Evolutionary conservation across 2,329 filamentous ascomycete genomes (phyloP).

Genomic region (Domatiomyces globalis): DNA sequence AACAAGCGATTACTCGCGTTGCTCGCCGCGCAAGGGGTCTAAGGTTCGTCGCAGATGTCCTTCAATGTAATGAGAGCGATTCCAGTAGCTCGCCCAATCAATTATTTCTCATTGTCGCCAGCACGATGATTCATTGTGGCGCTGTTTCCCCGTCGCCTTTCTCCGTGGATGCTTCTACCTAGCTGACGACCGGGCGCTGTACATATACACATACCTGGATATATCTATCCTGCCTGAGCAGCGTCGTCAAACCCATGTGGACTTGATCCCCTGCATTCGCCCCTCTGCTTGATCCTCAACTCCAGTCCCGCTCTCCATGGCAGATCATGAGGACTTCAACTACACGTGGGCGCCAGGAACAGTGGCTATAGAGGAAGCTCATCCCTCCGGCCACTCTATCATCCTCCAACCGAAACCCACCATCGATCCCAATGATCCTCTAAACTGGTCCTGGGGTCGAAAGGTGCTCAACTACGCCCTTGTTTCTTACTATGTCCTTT

Average conservation of each 20-base stretch:
- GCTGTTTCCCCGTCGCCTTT: background rate
- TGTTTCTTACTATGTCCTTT: constrained; percentile 19
- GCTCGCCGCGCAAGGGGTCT: no score
- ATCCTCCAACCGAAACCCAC: constrained; percentile 19
- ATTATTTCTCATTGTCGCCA: background rate
- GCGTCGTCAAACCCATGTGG: no score
- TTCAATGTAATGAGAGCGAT: no score
- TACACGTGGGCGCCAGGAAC: constrained; percentile 3
- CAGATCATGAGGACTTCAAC: background rate
- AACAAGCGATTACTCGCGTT: no score
- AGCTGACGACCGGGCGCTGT: background rate
- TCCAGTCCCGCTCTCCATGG: background rate
- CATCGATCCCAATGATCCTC: constrained; percentile 17
- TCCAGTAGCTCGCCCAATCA: no score
- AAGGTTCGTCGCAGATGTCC: no score
- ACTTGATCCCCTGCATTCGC: no score
- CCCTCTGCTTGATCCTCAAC: background rate
- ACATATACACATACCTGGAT: background rate
- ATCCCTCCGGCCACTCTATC: constrained; percentile 1
- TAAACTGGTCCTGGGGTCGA: constrained; percentile 19
- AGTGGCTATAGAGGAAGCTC: constrained; percentile 4
- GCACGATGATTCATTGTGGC: background rate
- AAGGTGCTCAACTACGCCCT: constrained; percentile 19
- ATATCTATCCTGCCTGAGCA: background rate
- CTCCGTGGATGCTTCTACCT: background rate